phyloP scores from a whole-genome alignment of 495 filamentous ascomycete species.

The Parachaetomium inaequale region DNA sequence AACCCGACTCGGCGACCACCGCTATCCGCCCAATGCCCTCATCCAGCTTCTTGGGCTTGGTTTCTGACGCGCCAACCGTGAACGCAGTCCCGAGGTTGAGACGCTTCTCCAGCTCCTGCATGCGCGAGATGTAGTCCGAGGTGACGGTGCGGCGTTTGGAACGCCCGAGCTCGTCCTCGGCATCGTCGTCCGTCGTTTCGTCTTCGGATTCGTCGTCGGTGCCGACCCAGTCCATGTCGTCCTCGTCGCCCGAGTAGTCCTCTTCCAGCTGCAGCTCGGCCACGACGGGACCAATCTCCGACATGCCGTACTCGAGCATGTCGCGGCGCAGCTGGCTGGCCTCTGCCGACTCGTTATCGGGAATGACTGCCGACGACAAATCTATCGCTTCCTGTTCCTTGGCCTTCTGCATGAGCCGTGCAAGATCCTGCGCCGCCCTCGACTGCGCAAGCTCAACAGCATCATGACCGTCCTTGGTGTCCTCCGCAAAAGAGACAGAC shows the following conservation, averaged over 20 bases:
- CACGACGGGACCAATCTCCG: slow-evolving; percentile 82
- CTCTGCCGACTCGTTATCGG: slow-evolving; percentile 67
- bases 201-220: slow-evolving; percentile 51
- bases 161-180: slow-evolving; percentile 65
- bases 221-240: slow-evolving; percentile 50
- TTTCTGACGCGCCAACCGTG: slow-evolving; percentile 12
- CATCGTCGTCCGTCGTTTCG: slow-evolving; percentile 51
- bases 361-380: slow-evolving; percentile 44
- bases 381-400: slow-evolving; percentile 41
- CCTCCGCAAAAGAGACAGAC: slow-evolving; percentile 50
- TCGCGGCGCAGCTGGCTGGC: slow-evolving; percentile 78
- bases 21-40: slow-evolving; percentile 27
- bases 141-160: slow-evolving; percentile 58
- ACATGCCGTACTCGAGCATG: slow-evolving; percentile 86
- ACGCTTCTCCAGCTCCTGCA: slow-evolving; percentile 78
- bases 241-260: slow-evolving; percentile 54
- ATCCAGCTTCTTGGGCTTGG: slow-evolving; percentile 15
- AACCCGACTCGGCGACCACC: slow-evolving; percentile 14
- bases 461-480: slow-evolving; percentile 49
- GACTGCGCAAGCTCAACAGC: slow-evolving; percentile 32
- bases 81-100: slow-evolving; percentile 54
- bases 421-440: slow-evolving; percentile 39
- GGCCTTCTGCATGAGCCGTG: slow-evolving; percentile 48
- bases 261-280: slow-evolving; percentile 89
- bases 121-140: slow-evolving; percentile 68